Evolutionary conservation across 2,329 filamentous ascomycete genomes (phyloP).

Genomic region (Sclerotinia minor): DNA sequence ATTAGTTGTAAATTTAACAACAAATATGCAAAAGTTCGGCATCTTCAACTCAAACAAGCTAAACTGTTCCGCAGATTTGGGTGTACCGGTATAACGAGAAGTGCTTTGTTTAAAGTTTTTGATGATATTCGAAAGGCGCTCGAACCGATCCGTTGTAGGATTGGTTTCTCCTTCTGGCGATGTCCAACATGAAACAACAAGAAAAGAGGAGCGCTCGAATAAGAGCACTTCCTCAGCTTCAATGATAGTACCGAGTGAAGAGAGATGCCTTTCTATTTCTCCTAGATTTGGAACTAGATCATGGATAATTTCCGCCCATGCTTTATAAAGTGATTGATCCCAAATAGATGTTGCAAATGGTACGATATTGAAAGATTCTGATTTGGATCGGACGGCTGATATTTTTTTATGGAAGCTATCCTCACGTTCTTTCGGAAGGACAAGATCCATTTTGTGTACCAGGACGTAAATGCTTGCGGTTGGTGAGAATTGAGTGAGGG

Average conservation of each 20-base stretch:
- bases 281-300: constrained; percentile 92
- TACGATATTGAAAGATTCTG: constrained; percentile 71
- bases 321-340: constrained; percentile 97
- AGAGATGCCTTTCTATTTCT: constrained; percentile 83
- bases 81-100: constrained; percentile 74
- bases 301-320: constrained; percentile 98
- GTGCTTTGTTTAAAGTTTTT: constrained; percentile 94
- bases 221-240: constrained; percentile 91
- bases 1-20: constrained; percentile 94
- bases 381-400: constrained; percentile 72
- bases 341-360: constrained; percentile 96
- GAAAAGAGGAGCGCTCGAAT: constrained; percentile 93
- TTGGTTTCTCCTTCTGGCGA: constrained; percentile 73
- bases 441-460: constrained; percentile 98
- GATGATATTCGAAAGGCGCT: constrained; percentile 94
- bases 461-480: constrained; percentile 87
- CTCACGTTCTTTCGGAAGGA: constrained; percentile 76
- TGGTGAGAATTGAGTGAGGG: constrained; percentile 80
- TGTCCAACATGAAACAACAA: constrained; percentile 92
- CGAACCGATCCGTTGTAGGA: constrained; percentile 88
- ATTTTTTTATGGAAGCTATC: constrained; percentile 83
- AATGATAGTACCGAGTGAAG: constrained; percentile 78
- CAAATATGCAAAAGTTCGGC: constrained; percentile 84
- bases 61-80: constrained; percentile 80
- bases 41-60: constrained; percentile 79